Evolutionary conservation across 768 basidiomycete species (phyloP).

Genomic region (Tulasnella sp.): DNA sequence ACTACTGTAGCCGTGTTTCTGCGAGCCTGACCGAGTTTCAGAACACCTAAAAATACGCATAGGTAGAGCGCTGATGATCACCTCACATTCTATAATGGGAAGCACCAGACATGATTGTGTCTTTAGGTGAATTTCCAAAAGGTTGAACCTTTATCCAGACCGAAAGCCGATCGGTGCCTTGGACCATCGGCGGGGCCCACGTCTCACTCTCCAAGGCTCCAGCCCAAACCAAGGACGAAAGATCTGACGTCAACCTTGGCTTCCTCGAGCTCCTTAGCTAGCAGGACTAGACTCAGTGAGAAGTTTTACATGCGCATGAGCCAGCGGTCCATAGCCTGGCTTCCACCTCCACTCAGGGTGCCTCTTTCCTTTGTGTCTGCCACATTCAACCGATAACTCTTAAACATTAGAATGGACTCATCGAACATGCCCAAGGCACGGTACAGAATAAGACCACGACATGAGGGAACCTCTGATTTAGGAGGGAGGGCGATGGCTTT

Average conservation of each 20-base stretch:
- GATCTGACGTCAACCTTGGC: not conserved
- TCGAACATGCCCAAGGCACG: not conserved
- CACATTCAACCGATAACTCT: not conserved
- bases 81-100: not conserved
- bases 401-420: not conserved
- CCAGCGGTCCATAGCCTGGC: not conserved
- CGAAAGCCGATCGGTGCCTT: not conserved
- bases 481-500: too few species aligned
- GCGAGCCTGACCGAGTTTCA: not conserved
- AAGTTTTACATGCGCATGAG: not conserved
- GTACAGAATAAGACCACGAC: too few species aligned
- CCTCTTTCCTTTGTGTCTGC: not conserved
- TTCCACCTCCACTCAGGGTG: not conserved
- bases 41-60: not conserved
- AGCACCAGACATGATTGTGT: not conserved
- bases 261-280: not conserved
- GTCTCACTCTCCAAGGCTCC: not conserved
- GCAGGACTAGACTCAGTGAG: not conserved
- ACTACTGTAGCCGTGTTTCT: not conserved
- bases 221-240: not conserved
- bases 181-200: not conserved
- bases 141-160: not conserved
- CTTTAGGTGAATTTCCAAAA: not conserved
- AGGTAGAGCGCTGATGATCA: not conserved
- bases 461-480: too few species aligned